A percentile compares a stretch with the other conserved stretches of the same genome.
Evolutionary conservation across 2,329 filamentous ascomycete species (phyloP).

Genomic region (Pseudogymnoascus sp.): DNA sequence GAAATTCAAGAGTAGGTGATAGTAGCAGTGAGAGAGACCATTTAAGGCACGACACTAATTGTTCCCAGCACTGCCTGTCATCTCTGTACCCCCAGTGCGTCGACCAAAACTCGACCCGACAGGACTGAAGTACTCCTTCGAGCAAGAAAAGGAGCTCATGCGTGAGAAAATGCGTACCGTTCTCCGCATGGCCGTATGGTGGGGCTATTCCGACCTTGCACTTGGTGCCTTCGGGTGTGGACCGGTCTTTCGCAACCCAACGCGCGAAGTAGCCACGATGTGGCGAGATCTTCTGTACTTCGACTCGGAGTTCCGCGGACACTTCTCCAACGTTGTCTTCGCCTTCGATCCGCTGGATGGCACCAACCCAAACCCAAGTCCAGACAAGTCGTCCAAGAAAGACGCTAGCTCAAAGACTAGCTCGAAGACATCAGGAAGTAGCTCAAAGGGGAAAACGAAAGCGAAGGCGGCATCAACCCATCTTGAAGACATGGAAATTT

Average conservation of each 20-base stretch:
- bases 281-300: slow-evolving; percentile 58
- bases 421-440: slow-evolving; percentile 32
- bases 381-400: neutral
- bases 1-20: slow-evolving; percentile 34
- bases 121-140: slow-evolving; percentile 63
- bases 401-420: slow-evolving; percentile 27
- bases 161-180: slow-evolving; percentile 63
- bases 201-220: slow-evolving; percentile 47
- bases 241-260: slow-evolving; percentile 55
- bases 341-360: slow-evolving; percentile 46
- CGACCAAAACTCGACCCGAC: slow-evolving; percentile 64
- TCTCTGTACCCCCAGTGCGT: slow-evolving; percentile 62
- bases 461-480: slow-evolving; percentile 20
- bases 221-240: slow-evolving; percentile 58
- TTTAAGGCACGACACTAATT: neutral
- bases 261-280: slow-evolving; percentile 53
- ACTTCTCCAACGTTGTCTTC: slow-evolving; percentile 54
- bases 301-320: slow-evolving; percentile 52
- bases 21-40: neutral
- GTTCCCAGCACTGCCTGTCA: slow-evolving; percentile 50
- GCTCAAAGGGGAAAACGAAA: slow-evolving; percentile 25
- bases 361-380: slow-evolving; percentile 21
- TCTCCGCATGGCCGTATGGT: slow-evolving; percentile 58
- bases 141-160: slow-evolving; percentile 61
- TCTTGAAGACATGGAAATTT: slow-evolving; percentile 41